Conservation (phyloP, 2,329 filamentous ascomycete species). For the Exophiala sp. region DNA sequence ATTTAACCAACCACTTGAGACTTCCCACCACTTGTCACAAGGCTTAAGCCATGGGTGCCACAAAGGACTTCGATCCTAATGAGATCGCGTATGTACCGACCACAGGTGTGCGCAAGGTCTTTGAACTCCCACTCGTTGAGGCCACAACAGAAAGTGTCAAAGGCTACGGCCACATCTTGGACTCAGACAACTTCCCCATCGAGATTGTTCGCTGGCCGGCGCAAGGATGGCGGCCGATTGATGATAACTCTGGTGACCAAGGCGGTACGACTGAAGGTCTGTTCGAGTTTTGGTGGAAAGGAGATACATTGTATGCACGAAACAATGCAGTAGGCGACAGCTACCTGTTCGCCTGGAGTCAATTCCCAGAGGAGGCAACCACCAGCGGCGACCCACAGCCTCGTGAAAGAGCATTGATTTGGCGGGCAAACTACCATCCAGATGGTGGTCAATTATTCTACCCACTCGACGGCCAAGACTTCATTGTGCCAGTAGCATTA, state of each 20-base stretch:
- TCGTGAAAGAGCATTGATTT: constrained; percentile 12
- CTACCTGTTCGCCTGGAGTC: constrained; percentile 20
- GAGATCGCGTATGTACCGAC: constrained; percentile 14
- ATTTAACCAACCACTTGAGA: not conserved
- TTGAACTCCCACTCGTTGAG: constrained; percentile 3
- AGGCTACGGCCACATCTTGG: constrained; percentile 14
- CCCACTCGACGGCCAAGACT: constrained; percentile 9
- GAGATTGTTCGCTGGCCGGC: constrained; percentile 17
- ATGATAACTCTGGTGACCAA: constrained; percentile 14
- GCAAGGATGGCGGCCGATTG: constrained; percentile 12
- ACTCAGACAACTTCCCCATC: constrained; percentile 8
- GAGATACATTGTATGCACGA: constrained; percentile 16
- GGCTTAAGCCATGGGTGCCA: not conserved
- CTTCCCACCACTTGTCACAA: not conserved
- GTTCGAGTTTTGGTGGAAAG: constrained; percentile 21
- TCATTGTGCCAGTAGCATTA: constrained; percentile 12
- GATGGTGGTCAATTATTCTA: constrained; percentile 17
- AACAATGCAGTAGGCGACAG: constrained; percentile 15
- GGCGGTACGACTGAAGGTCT: constrained; percentile 13
- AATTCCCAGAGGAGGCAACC: constrained; percentile 9
- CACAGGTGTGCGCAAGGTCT: constrained; percentile 12
- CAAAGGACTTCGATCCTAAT: constrained; percentile 6
- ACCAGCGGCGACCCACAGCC: not conserved
- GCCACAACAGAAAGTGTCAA: constrained; percentile 13
- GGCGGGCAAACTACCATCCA: constrained; percentile 17